These are phyloP conservation scores for Phytomonas sp. DNA, from an alignment of 208 protist genomes.

Conservation along the genomic window DNA sequence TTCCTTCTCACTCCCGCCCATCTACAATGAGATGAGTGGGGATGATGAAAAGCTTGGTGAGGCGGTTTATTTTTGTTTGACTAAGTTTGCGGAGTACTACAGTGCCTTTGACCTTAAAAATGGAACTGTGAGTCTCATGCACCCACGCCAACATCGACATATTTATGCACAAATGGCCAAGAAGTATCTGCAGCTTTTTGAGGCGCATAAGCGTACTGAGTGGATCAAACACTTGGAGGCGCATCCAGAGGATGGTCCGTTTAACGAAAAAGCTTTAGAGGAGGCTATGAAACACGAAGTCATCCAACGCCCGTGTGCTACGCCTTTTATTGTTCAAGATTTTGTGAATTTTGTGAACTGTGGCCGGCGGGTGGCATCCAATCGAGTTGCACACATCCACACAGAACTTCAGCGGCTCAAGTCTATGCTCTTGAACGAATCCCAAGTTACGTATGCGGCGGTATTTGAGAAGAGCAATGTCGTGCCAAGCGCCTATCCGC, in stretches of 20 bases:
- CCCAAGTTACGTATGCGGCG: slow-evolving; percentile 26
- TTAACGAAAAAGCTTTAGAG: slow-evolving; percentile 47
- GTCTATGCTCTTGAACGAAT: slow-evolving; percentile 38
- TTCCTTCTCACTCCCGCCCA: slow-evolving; percentile 47
- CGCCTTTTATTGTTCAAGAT: slow-evolving; percentile 79
- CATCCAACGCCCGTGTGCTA: slow-evolving; percentile 40
- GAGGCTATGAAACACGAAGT: slow-evolving; percentile 50
- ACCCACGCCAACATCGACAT: slow-evolving; percentile 65
- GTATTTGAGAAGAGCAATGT: slow-evolving; percentile 45
- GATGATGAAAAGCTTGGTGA: slow-evolving; percentile 81
- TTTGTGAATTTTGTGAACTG: slow-evolving; percentile 89
- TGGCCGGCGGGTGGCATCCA: slow-evolving; percentile 48
- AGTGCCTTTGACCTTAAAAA: slow-evolving; percentile 68
- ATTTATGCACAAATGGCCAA: slow-evolving; percentile 58
- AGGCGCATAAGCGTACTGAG: slow-evolving; percentile 33
- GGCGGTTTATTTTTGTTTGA: slow-evolving; percentile 76
- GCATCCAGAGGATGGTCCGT: slow-evolving; percentile 29
- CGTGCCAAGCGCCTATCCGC: slow-evolving; percentile 33
- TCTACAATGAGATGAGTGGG: slow-evolving; percentile 66
- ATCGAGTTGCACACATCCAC: slow-evolving; percentile 36
- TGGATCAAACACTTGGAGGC: slow-evolving; percentile 46
- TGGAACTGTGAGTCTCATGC: slow-evolving; percentile 81
- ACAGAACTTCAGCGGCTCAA: slow-evolving; percentile 51
- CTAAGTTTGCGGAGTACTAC: slow-evolving; percentile 86
- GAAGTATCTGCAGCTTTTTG: slow-evolving; percentile 41